Evolutionary conservation across 2,329 filamentous ascomycete species (phyloP), one percentile per base, ranked within the genome.

Genomic region (Epichloe sylvatica): DNA sequence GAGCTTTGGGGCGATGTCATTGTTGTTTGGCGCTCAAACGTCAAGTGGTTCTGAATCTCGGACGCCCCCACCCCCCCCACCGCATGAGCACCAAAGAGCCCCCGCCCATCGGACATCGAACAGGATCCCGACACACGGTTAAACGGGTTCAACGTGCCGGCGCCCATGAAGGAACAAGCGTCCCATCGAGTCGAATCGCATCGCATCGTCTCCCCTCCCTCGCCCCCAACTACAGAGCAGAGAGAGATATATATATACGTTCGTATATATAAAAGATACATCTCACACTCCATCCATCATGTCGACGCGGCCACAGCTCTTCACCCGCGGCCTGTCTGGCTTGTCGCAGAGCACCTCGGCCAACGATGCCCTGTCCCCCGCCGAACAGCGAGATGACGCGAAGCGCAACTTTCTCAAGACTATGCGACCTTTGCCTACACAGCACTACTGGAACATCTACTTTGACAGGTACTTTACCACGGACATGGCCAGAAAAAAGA

Each of bases 381-480:
- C 85, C 49, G 79, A 82, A 60, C 76, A 81, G 65, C 82, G 85
- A 60, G 84, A 86, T 65, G 81, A 84, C 67, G 84, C 84, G 50
- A 89, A 89, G 80, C 81, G 84, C 70, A 89, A 89, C 71, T 85
- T 90, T 66, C 74, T 87, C 57, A 81, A 86, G 66, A 76, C 81
- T 30, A 82, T 79, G 73, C 75, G 87, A 49, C 76, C 83, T 47
- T 72, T 89, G 56, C 80, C 84, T 15, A 84, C 86, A 30, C 84
- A 90, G 69, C 82, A 90, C 64, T 87, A 86, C 69, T 87, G 86
- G 78, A 74, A 83, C 57, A 81, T 86, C 57, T 85, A 76, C 64
- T 82, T 83, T 62, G 79, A 83, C 64, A 70, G 77, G 69, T 77
- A 42, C 25, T 15, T 9, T 25, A 13, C 19, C 23, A 30, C 30